Conservation (phyloP, 2,329 filamentous ascomycete genomes). For the Exophiala oligosperma region DNA sequence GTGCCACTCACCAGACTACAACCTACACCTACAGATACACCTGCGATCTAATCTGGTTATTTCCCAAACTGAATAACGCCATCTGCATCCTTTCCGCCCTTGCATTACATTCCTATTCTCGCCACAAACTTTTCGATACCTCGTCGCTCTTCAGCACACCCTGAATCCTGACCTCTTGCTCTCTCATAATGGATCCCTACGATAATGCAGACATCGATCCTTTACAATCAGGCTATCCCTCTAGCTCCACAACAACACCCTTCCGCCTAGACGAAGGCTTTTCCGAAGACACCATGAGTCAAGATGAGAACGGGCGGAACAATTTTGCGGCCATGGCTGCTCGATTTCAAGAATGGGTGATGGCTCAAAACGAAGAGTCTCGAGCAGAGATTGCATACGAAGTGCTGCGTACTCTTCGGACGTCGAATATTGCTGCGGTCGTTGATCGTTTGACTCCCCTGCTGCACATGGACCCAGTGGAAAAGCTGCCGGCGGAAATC, state of each 20-base stretch:
- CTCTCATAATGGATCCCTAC: conserved; percentile 10
- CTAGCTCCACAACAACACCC: conserved; percentile 30
- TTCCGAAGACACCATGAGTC: conserved; percentile 64
- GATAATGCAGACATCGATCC: conserved; percentile 4
- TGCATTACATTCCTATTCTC: too few species aligned
- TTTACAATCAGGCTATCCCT: conserved; percentile 1
- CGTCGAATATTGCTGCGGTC: conserved; percentile 75
- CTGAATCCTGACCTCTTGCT: too few species aligned
- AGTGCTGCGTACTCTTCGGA: conserved; percentile 75
- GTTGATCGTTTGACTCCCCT: conserved; percentile 78
- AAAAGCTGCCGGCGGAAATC: conserved; percentile 83
- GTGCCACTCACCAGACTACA: neutral
- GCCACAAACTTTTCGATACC: neutral
- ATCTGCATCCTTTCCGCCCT: too few species aligned
- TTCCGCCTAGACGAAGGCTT: conserved; percentile 80
- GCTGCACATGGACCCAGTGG: conserved; percentile 89
- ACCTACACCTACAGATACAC: neutral
- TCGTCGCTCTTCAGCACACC: neutral
- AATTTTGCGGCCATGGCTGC: conserved; percentile 40
- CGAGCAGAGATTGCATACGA: conserved; percentile 74
- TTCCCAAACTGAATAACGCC: too few species aligned
- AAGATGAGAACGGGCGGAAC: conserved; percentile 40
- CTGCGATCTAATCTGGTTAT: too few species aligned
- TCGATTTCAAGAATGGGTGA: conserved; percentile 55
- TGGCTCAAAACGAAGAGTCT: conserved; percentile 54